These are phyloP conservation scores for Jaltomata sinuosa DNA, from an alignment of 257 asterid species.

Conservation along the genomic window DNA sequence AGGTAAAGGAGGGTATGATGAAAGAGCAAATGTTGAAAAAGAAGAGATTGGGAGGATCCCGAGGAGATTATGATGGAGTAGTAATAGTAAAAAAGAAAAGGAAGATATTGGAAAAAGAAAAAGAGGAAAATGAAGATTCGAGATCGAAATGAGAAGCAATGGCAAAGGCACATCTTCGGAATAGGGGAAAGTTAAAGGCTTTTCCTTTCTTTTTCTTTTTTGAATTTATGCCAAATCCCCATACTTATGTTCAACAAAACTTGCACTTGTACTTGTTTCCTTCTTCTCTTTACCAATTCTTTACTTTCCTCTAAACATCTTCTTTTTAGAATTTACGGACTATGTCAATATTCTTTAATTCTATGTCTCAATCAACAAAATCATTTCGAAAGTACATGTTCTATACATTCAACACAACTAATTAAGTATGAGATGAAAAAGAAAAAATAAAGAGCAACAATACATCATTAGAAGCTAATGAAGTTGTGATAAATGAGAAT, in stretches of 20 bases:
- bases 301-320: too few relatives aligned
- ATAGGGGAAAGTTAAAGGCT: constrained; percentile 12
- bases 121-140: constrained; percentile 18
- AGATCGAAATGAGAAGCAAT: constrained; percentile 31
- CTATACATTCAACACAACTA: neutral
- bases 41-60: constrained; percentile 33
- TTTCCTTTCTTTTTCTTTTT: neutral
- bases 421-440: neutral
- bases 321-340: neutral
- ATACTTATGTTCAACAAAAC: too few relatives aligned
- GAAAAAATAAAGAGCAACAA: neutral
- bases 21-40: constrained; percentile 25
- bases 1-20: constrained; percentile 2
- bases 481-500: neutral
- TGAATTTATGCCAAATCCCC: too few relatives aligned
- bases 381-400: neutral
- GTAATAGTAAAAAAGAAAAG: constrained; percentile 20
- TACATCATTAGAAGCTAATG: neutral
- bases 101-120: neutral
- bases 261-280: too few relatives aligned
- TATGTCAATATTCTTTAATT: neutral
- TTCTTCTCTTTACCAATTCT: too few relatives aligned
- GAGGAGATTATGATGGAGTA: constrained; percentile 24
- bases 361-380: neutral
- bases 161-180: constrained; percentile 28